phyloP scores from a whole-genome alignment of 2,329 filamentous ascomycete species.

The Aotearoamyces nothofagi region DNA sequence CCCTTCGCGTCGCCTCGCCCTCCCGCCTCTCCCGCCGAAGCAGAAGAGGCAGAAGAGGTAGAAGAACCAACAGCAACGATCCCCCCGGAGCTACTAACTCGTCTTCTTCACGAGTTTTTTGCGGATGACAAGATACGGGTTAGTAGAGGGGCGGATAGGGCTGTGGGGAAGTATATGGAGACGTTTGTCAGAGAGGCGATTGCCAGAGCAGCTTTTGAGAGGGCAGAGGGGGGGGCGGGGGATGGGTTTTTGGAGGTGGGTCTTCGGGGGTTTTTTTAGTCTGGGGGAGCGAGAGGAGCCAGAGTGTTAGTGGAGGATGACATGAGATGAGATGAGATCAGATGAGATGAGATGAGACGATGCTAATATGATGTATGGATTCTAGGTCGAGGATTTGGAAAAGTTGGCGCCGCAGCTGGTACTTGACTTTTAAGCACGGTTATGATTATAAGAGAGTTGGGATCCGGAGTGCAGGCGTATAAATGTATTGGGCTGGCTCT shows the following conservation, averaged over 20 bases:
- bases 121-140: constrained; percentile 53
- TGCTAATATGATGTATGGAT: no score
- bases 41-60: no score
- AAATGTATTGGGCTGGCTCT: no score
- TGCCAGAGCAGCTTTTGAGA: constrained; percentile 60
- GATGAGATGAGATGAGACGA: background rate
- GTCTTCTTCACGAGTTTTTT: constrained; percentile 69
- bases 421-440: constrained; percentile 57
- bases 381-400: constrained; percentile 73
- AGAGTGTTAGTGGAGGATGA: constrained; percentile 6
- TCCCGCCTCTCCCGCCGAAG: no score
- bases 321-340: background rate
- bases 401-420: constrained; percentile 73
- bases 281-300: background rate
- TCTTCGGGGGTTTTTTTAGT: constrained; percentile 7
- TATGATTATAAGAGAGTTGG: no score
- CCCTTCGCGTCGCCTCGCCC: no score
- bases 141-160: constrained; percentile 59
- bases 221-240: constrained; percentile 27
- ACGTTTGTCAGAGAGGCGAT: constrained; percentile 84
- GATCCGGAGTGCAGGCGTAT: no score
- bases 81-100: constrained; percentile 58
- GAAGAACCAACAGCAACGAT: constrained; percentile 27
- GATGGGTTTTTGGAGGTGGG: constrained; percentile 61
- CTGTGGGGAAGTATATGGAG: constrained; percentile 76